Evolutionary conservation across 192 early-diverging fungal species (phyloP), one percentile per base, ranked within the genome.

Genomic region (Gaertneriomyces sp.): DNA sequence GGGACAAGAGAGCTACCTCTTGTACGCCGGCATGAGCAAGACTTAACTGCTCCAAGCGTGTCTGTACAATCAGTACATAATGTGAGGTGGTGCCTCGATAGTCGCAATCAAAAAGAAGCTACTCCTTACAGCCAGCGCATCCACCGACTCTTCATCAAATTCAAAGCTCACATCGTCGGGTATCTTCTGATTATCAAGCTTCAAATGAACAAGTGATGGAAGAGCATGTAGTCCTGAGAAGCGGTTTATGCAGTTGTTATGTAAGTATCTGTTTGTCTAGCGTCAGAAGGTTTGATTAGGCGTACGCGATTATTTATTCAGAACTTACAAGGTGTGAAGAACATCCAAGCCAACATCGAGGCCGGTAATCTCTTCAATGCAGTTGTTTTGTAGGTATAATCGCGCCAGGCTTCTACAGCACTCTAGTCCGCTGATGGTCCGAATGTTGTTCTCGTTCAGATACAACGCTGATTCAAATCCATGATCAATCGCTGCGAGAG

Each of bases 381-480:
- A 17, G 61, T 84, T 84, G 64, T 82, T 76, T 47, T 81, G 79
- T 11, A 84, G 59, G 58, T 82, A 82, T 19, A 84, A 55, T 41
- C 73, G 65, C 5, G 60, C 63, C 12, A 84, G 68, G 52, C 60
- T 68, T 7, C 19, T 9, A 51, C 75, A 79, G 38, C 49, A 12
- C 16, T 62, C 60, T 49, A 84, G 60, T 2, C 78, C 78, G 16
- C 50, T 45, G 53, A 84, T 81, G 14, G 45, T 10, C 16, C 61
- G 68, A 53, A 84, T 79, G 6, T 66, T 63, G 63, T 84, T 84
- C 47, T 84, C 82, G 63, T 81, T 80, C 19, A 84, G 58, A 59
- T 81, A 84, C 42, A 84, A 49, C 10, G 80, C 77, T 74, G 45
- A 2, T 43, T 42, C 17, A 59, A n/a, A 46, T 59, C 17, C 44